Conservation (phyloP, 2,329 filamentous ascomycete species). For the Byssothecium circinans region DNA sequence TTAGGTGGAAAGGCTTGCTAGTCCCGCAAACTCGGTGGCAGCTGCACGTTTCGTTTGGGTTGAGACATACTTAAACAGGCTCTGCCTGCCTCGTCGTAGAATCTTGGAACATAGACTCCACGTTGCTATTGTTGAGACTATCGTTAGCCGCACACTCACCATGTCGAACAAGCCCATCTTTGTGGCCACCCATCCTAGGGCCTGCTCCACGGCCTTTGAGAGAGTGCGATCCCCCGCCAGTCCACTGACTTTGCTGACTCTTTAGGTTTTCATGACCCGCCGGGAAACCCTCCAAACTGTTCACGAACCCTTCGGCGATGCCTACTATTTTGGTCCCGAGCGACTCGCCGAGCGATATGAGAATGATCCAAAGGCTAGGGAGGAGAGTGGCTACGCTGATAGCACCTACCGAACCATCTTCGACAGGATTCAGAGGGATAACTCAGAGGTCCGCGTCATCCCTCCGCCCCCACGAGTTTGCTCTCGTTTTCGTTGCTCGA, state of each 20-base stretch:
- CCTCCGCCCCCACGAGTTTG: slow-evolving; percentile 3
- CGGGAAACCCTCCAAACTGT: slow-evolving; percentile 77
- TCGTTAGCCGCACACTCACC: slow-evolving; percentile 11
- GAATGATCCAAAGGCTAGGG: slow-evolving; percentile 60
- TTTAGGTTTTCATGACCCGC: slow-evolving; percentile 87
- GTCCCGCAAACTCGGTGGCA: slow-evolving; percentile 21
- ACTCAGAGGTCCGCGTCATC: slow-evolving; percentile 66
- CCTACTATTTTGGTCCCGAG: slow-evolving; percentile 95
- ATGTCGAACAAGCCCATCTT: slow-evolving; percentile 87
- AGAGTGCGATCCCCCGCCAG: slow-evolving; percentile 59
- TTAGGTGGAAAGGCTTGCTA: slow-evolving; percentile 25
- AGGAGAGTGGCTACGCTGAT: slow-evolving; percentile 65
- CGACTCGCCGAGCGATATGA: slow-evolving; percentile 78
- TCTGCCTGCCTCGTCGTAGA: slow-evolving; percentile 5
- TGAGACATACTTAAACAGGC: slow-evolving; percentile 32
- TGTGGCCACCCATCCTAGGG: slow-evolving; percentile 88
- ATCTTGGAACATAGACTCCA: slow-evolving; percentile 31
- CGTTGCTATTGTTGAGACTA: slow-evolving; percentile 8
- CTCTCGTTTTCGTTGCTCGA: slow-evolving; percentile 8
- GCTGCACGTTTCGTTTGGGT: slow-evolving; percentile 25
- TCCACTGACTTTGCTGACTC: slow-evolving; percentile 1
- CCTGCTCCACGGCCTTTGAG: slow-evolving; percentile 97
- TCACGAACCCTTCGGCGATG: slow-evolving; percentile 96
- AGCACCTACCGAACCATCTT: slow-evolving; percentile 78
- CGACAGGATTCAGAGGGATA: slow-evolving; percentile 71